Base-by-base conservation (phyloP, 176 grass and related monocot genomes). In the Puya raimondii region DNA sequence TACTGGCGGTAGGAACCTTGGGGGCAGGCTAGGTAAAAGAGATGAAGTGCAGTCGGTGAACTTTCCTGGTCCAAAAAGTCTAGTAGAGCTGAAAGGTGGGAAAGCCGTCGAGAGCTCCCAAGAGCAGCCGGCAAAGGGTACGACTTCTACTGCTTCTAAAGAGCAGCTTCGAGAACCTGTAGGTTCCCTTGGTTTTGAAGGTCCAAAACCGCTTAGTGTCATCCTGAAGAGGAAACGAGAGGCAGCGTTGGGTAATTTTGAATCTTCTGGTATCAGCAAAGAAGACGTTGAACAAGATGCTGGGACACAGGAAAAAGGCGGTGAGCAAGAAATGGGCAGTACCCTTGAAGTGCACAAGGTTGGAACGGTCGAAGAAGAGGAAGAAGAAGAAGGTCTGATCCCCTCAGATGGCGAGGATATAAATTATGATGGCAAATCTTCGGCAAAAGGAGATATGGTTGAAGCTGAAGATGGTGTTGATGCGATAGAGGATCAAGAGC, bases 171-270 rank as follows among this genome's bases (percentile, higher is more conserved):
- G 48, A 50, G 69, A 76, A 61, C 69, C 81, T 63, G 75, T 76
- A 91, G 70, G 73, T 57, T 71, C 80, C 73, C 61, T 74, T 53
- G 80, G 85, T 82, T 94, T 91, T 23, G 88, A 91, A 67, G 92
- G 88, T 18, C 81, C 91, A 14, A 91, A 80, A 69, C 85, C 87
- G 10, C 80, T 99, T 11, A 99, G 87, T 6, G 64, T 85, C 48
- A 99, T 99, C 71, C 78, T 99, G 53, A 84, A 88, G 82, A 86
- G 78, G 83, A 99, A 99, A 80, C 79, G 84, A 80, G 74, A 84
- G 72, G 78, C 74, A 3, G 57, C 83, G 51, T 29, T 48, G 11
- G 63, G 65, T 64, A 83, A 78, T 59, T 70, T 70, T 27, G 63
- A 33, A 50, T 83, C 81, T 78, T 81, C 78, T 17, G 26, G 25